Conservation (phyloP, 768 basidiomycete species). For the Nidularia pulvinata region DNA sequence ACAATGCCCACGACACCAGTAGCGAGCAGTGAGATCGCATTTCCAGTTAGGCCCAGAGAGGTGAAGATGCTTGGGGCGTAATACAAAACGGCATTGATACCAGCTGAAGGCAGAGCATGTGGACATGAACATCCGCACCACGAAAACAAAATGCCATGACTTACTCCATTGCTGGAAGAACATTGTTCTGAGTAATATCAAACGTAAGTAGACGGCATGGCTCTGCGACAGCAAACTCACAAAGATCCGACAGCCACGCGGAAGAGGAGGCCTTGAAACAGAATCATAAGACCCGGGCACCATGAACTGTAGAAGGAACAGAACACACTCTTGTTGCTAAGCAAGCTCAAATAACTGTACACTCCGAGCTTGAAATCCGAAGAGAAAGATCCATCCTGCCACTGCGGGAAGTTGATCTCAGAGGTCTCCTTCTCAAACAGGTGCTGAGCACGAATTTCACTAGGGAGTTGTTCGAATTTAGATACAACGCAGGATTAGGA, state of each 20-base stretch:
- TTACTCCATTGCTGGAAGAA: constrained; percentile 83
- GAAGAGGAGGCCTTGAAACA: constrained; percentile 48
- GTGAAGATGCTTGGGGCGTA: constrained; percentile 76
- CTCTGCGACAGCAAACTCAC: constrained; percentile 21
- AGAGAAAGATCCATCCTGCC: constrained; percentile 56
- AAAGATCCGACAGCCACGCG: constrained; percentile 63
- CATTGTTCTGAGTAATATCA: constrained; percentile 47
- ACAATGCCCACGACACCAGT: constrained; percentile 80
- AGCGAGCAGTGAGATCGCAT: constrained; percentile 49
- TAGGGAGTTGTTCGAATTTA: constrained; percentile 11
- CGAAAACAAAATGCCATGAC: constrained; percentile 3
- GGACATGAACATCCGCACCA: neutral
- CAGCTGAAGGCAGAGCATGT: constrained; percentile 23
- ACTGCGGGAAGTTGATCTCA: constrained; percentile 55
- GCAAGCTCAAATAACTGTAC: constrained; percentile 59
- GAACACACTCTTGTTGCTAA: constrained; percentile 44
- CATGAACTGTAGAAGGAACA: neutral
- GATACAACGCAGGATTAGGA: neutral
- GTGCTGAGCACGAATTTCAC: constrained; percentile 75
- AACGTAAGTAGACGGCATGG: neutral
- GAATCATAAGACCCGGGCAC: neutral
- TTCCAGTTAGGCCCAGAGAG: constrained; percentile 58
- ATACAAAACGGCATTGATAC: constrained; percentile 75
- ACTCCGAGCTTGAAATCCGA: constrained; percentile 66
- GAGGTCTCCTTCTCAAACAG: constrained; percentile 71